phyloP scores from a whole-genome alignment of 176 grass and related monocot species.

The Dendrocalamus sinicus region DNA sequence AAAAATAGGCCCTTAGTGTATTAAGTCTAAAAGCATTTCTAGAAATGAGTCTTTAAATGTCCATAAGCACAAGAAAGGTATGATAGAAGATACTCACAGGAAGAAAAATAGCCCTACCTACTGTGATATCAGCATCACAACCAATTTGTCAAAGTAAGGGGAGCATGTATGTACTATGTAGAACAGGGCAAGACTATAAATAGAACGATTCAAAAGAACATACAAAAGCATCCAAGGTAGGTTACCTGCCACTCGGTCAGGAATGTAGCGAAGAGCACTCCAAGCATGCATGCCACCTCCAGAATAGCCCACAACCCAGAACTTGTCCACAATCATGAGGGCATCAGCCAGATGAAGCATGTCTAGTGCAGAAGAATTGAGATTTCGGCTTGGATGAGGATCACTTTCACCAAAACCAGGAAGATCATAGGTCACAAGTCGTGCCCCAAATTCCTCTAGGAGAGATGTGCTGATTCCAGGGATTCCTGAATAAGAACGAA shows the following conservation, averaged over 20 bases:
- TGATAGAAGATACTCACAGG: neutral
- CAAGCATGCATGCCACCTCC: conserved; percentile 88
- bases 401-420: conserved; percentile 99
- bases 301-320: conserved; percentile 96
- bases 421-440: conserved; percentile 89
- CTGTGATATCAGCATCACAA: neutral
- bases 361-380: conserved; percentile 91
- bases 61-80: conserved; percentile 14
- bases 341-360: conserved; percentile 90
- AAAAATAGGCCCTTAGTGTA: neutral
- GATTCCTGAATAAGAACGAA: conserved; percentile 65
- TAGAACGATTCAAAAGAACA: neutral
- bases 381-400: conserved; percentile 76
- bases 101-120: neutral
- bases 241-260: conserved; percentile 84
- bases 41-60: conserved; percentile 2
- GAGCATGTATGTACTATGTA: neutral
- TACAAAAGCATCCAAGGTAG: neutral
- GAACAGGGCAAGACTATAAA: neutral
- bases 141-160: conserved; percentile 9
- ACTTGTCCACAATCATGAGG: conserved; percentile 62
- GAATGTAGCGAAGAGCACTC: conserved; percentile 93
- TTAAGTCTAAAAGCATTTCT: conserved; percentile 7
- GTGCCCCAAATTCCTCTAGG: conserved; percentile 88
- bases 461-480: conserved; percentile 75